A percentile compares a stretch with the other conserved stretches of the same genome.
Conservation (phyloP, 352 stramenopile genomes). For the Pythium insidiosum region DNA sequence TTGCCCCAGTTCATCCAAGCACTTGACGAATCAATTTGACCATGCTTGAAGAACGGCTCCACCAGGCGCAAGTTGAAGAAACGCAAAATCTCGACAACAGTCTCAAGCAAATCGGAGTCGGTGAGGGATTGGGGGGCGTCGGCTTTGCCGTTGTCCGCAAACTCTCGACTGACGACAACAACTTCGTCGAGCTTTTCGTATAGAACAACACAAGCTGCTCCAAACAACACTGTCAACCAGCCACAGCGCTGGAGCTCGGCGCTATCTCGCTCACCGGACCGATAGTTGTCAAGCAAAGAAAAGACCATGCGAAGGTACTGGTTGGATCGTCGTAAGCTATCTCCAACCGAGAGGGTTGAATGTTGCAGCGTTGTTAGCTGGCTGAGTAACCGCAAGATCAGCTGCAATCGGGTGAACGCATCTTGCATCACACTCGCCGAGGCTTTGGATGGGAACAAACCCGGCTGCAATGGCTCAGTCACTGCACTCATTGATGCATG, state of each 20-base stretch:
- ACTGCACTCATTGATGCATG: constrained; percentile 12
- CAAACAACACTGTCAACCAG: constrained; percentile 66
- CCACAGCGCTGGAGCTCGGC: constrained; percentile 18
- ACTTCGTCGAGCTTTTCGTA: constrained; percentile 83
- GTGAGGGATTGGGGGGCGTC: constrained; percentile 20
- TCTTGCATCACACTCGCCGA: constrained; percentile 65
- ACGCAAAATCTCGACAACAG: constrained; percentile 50
- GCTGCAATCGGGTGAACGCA: constrained; percentile 59
- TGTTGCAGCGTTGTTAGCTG: constrained; percentile 71
- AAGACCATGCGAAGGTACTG: constrained; percentile 57
- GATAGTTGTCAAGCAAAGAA: constrained; percentile 50
- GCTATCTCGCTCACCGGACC: constrained; percentile 10
- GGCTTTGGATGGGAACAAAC: constrained; percentile 36
- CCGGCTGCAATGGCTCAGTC: not conserved
- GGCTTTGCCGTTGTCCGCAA: not conserved
- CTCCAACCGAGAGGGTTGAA: constrained; percentile 26
- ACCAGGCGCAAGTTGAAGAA: constrained; percentile 78
- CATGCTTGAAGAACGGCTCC: constrained; percentile 58
- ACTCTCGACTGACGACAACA: constrained; percentile 47
- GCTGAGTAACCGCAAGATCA: constrained; percentile 45
- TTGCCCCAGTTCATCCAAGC: constrained; percentile 63
- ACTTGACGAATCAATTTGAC: constrained; percentile 12
- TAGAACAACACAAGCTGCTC: constrained; percentile 58
- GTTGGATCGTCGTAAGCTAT: constrained; percentile 38
- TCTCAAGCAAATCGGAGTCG: constrained; percentile 53